phyloP scores from a whole-genome alignment of 1,284 basidiomycete species.

The Tylopilus sp. region DNA sequence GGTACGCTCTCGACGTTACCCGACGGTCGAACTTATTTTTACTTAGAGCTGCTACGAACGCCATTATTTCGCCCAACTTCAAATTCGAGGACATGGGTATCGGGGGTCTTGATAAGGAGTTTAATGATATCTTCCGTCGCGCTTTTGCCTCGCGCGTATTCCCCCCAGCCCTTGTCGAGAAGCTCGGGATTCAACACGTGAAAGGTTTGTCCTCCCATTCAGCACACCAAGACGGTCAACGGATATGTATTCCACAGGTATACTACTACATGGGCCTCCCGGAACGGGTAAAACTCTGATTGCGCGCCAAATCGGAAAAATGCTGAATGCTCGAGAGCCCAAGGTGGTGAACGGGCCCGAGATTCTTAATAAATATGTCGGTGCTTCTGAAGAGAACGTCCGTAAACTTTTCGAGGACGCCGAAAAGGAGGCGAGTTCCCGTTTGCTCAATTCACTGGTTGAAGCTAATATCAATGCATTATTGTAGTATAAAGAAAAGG shows the following conservation, averaged over 20 bases:
- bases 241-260: slow-evolving; percentile 49
- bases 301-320: slow-evolving; percentile 98
- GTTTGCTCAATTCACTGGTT: neutral
- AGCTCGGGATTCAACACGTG: slow-evolving; percentile 97
- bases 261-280: slow-evolving; percentile 93
- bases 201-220: slow-evolving; percentile 60
- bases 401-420: slow-evolving; percentile 97
- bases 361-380: slow-evolving; percentile 96
- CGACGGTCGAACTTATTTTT: neutral
- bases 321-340: slow-evolving; percentile 97
- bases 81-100: slow-evolving; percentile 99
- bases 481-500: slow-evolving; percentile 89
- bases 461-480: neutral
- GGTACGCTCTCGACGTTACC: slow-evolving; percentile 43
- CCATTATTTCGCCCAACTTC: slow-evolving; percentile 97
- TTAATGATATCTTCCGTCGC: slow-evolving; percentile 95
- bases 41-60: slow-evolving; percentile 81
- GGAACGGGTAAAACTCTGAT: slow-evolving; percentile 99
- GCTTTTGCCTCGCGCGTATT: slow-evolving; percentile 99
- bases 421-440: slow-evolving; percentile 78
- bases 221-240: neutral
- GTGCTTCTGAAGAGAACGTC: slow-evolving; percentile 98
- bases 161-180: slow-evolving; percentile 94
- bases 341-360: slow-evolving; percentile 99
- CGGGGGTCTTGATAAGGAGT: slow-evolving; percentile 95